Base-by-base conservation (phyloP, 169 alveolate genomes). In the Plasmodium reichenowi region DNA sequence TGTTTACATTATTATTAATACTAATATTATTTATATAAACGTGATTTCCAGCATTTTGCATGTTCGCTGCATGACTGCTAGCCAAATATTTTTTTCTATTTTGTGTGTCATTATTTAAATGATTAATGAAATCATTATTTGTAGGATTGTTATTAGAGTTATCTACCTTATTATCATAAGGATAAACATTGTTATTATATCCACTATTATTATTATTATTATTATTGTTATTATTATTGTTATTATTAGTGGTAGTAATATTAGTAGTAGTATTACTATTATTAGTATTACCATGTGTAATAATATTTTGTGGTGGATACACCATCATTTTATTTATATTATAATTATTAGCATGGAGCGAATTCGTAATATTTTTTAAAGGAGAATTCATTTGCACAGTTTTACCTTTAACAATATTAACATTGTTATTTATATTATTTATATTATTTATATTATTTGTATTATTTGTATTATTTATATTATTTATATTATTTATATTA, bases 351-450 rank as follows among this genome's bases (percentile, higher is more conserved):
- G 85, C n/a, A 7, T 52, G 68, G 1, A 50, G 56, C 8, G 58
- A 3, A n/a, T 54, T 4, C 3, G 85, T 15, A 3, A 56, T 54
- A 72, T 56, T 52, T 56, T 24, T 52, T 38, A 72, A 2, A 1
- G 85, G 45, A 13, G 71, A 3, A 29, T 52, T 72, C 2, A 54
- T 24, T 72, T 24, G 22, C 15, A 72, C 10, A n/a, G 59, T 32
- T 60, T 62, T 74, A 20, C 43, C 12, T n/a, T 70, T 67, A 26
- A n/a, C 74, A 75, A 6, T 56, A 56, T 56, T 75, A 62, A 29
- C 3, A n/a, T 60, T 75, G 47, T 63, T 75, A 24, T 38, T 75
- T 17, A 3, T 17, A 12, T 58, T 29, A 20, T 48, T 75, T 75
- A 17, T 48, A 74, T 54, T 74, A 75, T 68, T 64, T 43, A 6